phyloP scores from a whole-genome alignment of 768 basidiomycete genomes.

The Tulasnella sp. region DNA sequence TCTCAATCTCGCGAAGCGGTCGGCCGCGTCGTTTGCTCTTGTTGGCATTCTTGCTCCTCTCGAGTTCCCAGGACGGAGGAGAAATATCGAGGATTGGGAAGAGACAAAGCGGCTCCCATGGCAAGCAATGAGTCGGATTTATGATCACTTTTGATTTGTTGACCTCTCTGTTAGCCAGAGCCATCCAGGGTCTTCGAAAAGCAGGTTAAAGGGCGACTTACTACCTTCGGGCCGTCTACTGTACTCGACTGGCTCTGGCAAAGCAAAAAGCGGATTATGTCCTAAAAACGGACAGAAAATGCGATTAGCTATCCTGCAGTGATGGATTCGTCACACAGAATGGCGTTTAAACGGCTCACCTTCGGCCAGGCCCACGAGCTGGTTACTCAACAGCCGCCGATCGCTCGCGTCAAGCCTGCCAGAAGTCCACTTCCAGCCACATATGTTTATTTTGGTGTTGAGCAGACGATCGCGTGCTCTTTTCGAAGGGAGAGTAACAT shows the following conservation, averaged over 20 bases:
- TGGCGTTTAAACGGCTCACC: not conserved
- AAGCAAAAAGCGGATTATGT: no score
- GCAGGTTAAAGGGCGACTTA: no score
- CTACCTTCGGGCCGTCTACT: no score
- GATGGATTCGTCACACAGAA: no score
- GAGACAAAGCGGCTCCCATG: not conserved
- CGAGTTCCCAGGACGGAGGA: not conserved
- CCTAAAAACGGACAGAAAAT: no score
- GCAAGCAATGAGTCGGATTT: not conserved
- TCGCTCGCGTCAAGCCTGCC: not conserved
- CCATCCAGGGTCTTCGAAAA: no score
- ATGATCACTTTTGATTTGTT: not conserved
- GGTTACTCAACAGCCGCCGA: not conserved
- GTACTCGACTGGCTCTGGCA: no score
- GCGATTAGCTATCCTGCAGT: no score
- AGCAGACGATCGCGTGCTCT: not conserved
- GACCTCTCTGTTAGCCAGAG: no score
- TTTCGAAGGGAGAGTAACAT: not conserved
- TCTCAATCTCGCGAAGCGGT: no score
- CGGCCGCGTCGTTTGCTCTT: no score
- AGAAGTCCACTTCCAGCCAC: not conserved
- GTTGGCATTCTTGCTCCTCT: no score
- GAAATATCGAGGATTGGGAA: not conserved
- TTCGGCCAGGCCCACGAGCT: not conserved
- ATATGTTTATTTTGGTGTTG: not conserved